Evolutionary conservation across 148 eudicot species (phyloP).

Genomic region (Nepenthes gracilis): DNA sequence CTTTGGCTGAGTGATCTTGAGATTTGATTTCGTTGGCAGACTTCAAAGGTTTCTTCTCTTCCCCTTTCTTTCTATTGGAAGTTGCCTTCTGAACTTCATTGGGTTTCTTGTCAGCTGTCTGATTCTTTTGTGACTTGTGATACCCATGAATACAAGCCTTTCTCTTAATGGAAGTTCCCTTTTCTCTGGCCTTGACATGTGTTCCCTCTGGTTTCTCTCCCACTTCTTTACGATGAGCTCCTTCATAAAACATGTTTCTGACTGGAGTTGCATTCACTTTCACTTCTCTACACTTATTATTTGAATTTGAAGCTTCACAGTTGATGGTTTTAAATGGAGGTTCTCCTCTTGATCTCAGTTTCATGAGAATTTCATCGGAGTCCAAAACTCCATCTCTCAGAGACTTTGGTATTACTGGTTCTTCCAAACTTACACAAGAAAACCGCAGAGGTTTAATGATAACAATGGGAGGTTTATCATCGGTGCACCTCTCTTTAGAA

Average conservation of each 20-base stretch:
- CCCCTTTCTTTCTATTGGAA: slow-evolving; percentile 9
- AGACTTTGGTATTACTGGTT: slow-evolving; percentile 5
- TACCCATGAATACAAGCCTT: slow-evolving; percentile 2
- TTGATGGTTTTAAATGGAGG: slow-evolving; percentile 3
- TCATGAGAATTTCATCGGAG: slow-evolving; percentile 5
- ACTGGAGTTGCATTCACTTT: neutral
- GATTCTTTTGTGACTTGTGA: slow-evolving; percentile 18
- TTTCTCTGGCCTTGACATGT: slow-evolving; percentile 14
- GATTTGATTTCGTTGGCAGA: slow-evolving; percentile 4
- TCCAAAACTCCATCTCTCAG: slow-evolving; percentile 7
- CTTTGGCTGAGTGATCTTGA: neutral
- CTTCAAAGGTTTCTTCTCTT: slow-evolving; percentile 16
- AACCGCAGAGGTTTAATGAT: slow-evolving; percentile 26
- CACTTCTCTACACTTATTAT: slow-evolving; percentile 14
- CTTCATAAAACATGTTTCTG: neutral
- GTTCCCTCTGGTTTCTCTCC: slow-evolving; percentile 8
- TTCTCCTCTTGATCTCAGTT: slow-evolving; percentile 8
- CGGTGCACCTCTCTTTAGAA: slow-evolving; percentile 3
- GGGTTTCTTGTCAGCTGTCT: slow-evolving; percentile 17
- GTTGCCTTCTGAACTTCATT: slow-evolving; percentile 8
- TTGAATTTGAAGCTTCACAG: slow-evolving; percentile 7
- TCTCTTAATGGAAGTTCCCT: neutral
- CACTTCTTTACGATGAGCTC: slow-evolving; percentile 11
- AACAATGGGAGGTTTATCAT: slow-evolving; percentile 36
- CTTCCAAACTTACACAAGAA: slow-evolving; percentile 15